Percentiles rank a stretch among this genome's conserved stretches.
Evolutionary conservation across 192 early-diverging fungal genomes (phyloP).

Genomic region (Podila minutissima): DNA sequence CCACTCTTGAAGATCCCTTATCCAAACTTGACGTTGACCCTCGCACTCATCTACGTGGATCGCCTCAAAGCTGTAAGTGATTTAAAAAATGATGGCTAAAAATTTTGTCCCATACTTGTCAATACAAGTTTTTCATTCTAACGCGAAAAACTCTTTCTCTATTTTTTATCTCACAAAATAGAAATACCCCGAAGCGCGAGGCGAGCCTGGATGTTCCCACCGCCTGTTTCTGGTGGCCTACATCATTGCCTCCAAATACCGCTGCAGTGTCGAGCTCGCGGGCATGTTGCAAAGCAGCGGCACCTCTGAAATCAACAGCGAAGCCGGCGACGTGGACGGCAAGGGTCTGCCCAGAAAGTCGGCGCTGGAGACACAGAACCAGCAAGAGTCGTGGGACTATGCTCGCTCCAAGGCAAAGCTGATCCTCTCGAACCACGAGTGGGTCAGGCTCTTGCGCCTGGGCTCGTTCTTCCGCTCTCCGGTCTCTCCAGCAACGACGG

Average conservation of each 20-base stretch:
- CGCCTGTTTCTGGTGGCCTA: slow-evolving; percentile 61
- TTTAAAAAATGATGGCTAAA: neutral
- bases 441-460: slow-evolving; percentile 31
- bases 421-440: slow-evolving; percentile 41
- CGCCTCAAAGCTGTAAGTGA: slow-evolving; percentile 52
- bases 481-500: neutral
- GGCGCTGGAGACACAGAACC: neutral
- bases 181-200: slow-evolving; percentile 56
- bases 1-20: slow-evolving; percentile 33
- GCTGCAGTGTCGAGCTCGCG: slow-evolving; percentile 44
- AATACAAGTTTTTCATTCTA: no score
- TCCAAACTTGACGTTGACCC: slow-evolving; percentile 56
- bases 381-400: slow-evolving; percentile 9
- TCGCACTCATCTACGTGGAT: slow-evolving; percentile 61
- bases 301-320: neutral
- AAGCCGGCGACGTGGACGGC: neutral
- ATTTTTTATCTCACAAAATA: slow-evolving; percentile 15
- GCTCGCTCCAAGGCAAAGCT: slow-evolving; percentile 14
- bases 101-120: neutral
- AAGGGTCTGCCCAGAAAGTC: neutral
- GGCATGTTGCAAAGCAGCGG: neutral
- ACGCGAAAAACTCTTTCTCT: neutral
- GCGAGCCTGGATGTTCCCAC: slow-evolving; percentile 56
- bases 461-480: slow-evolving; percentile 40
- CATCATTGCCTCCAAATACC: slow-evolving; percentile 59